phyloP scores from a whole-genome alignment of 805 yeast genomes.

The Candida dajiaensis region DNA sequence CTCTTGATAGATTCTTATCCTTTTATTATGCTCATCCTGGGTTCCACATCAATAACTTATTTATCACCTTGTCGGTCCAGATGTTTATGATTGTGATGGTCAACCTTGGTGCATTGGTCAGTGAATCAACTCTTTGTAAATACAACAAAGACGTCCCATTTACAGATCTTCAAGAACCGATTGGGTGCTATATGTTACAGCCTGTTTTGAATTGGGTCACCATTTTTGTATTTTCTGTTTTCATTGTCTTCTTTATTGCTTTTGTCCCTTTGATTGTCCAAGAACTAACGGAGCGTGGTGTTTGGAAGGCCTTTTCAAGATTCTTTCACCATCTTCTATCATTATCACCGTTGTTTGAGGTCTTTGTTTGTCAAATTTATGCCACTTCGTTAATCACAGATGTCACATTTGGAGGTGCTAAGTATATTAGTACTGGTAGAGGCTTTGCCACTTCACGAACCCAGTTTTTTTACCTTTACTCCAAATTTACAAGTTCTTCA shows the following conservation, averaged over 20 bases:
- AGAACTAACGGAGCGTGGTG: conserved; percentile 81
- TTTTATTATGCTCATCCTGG: conserved; percentile 98
- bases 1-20: conserved; percentile 83
- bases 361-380: conserved; percentile 90
- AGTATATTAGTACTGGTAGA: conserved; percentile 88
- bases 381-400: conserved; percentile 72
- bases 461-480: conserved; percentile 64
- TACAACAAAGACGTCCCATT: conserved; percentile 63
- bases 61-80: conserved; percentile 83
- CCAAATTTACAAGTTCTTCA: conserved; percentile 70
- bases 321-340: conserved; percentile 73
- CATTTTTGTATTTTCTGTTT: conserved; percentile 81
- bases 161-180: conserved; percentile 67
- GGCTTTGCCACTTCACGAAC: conserved; percentile 86
- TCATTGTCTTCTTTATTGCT: conserved; percentile 89
- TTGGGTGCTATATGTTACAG: conserved; percentile 78
- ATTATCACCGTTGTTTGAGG: conserved; percentile 87
- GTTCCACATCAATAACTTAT: conserved; percentile 85
- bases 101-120: conserved; percentile 71
- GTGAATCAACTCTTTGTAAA: conserved; percentile 65
- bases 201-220: conserved; percentile 92
- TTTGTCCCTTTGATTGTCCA: conserved; percentile 85
- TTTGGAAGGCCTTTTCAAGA: conserved; percentile 65
- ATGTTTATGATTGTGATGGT: conserved; percentile 75
- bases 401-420: conserved; percentile 86